Evolutionary conservation across 805 yeast species (phyloP), one percentile per base, ranked within the genome.

Genomic region (Hanseniaspora singularis): DNA sequence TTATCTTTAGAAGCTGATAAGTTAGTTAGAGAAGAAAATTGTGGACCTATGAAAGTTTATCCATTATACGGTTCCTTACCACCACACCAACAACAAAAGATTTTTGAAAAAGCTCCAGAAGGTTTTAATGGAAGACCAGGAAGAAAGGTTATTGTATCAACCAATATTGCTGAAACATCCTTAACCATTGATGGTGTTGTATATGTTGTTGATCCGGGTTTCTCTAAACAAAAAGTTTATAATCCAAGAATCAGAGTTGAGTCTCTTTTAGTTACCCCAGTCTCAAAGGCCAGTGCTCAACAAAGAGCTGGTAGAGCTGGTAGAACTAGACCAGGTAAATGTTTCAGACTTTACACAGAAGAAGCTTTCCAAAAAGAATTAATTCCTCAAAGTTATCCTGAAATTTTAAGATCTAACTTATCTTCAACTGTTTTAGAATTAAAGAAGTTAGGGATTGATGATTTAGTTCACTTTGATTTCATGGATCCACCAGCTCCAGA

Each of bases 401-500:
- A 89, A 66, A 88, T 89, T 63, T 70, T 92, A 60, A 72, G 97
- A 60, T 80, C 89, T 50, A 89, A 89, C 65, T 72, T 89, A 58
- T 80, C 96, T 5, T 80, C 87, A 20, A 92, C 96, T 0, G 97
- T 89, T 30, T 67, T 89, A 52, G 95, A 92, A 62, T 71, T 89
- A 64, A 92, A 92, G 63, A 92, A 92, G 64, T 73, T 92, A 53
- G 97, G 97, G 12, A 74, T 89, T 53, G 95, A 92, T 60, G 97
- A 89, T 66, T 74, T 89, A 58, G 98, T 92, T 33, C 97, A 89
- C 65, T 89, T 89, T 60, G 98, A 92, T 63, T 89, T 92, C 61
- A 89, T 89, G 95, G 98, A 89, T 60, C 97, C 98, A 7, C 98
- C 98, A 12, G 97, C 97, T 2, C 98, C 98, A 9, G 98, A 89